Conservation (phyloP, 2,329 filamentous ascomycete genomes). For the Conoideocrella luteorostrata region DNA sequence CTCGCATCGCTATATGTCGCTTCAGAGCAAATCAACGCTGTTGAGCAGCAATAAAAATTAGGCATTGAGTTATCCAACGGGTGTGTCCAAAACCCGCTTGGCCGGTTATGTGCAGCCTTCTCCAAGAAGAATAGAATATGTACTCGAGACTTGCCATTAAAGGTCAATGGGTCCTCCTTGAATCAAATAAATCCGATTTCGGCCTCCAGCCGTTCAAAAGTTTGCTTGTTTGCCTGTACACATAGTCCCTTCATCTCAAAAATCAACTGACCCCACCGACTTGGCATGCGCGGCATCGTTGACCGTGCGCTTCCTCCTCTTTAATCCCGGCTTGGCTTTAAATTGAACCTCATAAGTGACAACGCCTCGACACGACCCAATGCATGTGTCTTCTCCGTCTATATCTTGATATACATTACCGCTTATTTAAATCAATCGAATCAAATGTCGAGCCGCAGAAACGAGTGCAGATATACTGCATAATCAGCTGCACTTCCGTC, state of each 20-base stretch:
- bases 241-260: too few species aligned
- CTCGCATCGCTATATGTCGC: too few species aligned
- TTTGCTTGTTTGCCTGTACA: too few species aligned
- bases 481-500: too few species aligned
- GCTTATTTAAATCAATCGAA: slow-evolving; percentile 12
- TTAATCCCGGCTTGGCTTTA: neutral
- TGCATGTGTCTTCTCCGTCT: slow-evolving; percentile 10
- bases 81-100: slow-evolving; percentile 1
- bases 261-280: too few species aligned
- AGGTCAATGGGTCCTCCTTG: too few species aligned
- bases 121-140: slow-evolving; percentile 1
- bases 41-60: slow-evolving; percentile 5
- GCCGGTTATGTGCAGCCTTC: neutral
- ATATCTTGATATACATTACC: slow-evolving; percentile 19
- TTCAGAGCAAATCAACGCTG: too few species aligned
- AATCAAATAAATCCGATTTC: neutral
- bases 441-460: slow-evolving; percentile 7
- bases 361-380: slow-evolving; percentile 12
- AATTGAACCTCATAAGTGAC: slow-evolving; percentile 2
- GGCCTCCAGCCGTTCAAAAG: neutral
- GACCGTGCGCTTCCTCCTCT: neutral
- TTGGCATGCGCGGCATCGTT: too few species aligned
- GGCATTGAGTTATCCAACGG: slow-evolving; percentile 4
- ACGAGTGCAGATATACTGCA: too few species aligned
- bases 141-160: too few species aligned